phyloP scores from a whole-genome alignment of 495 filamentous ascomycete genomes.

The Trichoderma erinaceum region DNA sequence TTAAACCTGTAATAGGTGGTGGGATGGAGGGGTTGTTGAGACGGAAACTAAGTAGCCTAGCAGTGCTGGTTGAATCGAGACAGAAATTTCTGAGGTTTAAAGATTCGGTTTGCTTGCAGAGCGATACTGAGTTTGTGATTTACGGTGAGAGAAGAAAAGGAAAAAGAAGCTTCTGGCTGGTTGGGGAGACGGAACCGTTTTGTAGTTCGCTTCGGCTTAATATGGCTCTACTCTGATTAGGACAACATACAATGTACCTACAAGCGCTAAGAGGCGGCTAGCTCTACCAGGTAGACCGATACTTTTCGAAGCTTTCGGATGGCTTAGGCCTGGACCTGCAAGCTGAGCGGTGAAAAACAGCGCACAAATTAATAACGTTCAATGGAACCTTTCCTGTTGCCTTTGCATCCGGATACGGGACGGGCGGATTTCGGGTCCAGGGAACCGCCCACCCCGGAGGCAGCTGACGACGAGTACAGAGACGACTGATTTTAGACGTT shows the following conservation, averaged over 20 bases:
- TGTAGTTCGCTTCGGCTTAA: neutral
- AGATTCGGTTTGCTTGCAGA: neutral
- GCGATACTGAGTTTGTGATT: neutral
- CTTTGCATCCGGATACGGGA: neutral
- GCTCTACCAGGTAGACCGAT: neutral
- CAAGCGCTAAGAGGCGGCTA: neutral
- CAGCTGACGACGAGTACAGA: neutral
- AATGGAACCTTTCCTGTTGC: neutral
- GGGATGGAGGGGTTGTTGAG: neutral
- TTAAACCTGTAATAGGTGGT: slow-evolving; percentile 16
- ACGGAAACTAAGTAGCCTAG: neutral
- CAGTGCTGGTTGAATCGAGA: neutral
- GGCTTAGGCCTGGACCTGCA: neutral
- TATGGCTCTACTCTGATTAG: slow-evolving; percentile 5
- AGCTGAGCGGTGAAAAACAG: slow-evolving; percentile 6
- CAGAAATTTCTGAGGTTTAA: neutral
- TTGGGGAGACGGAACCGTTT: neutral
- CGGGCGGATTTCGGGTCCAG: neutral
- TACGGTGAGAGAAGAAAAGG: neutral
- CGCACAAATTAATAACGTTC: neutral
- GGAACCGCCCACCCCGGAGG: neutral
- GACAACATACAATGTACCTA: neutral
- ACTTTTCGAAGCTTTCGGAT: neutral
- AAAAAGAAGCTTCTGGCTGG: neutral
- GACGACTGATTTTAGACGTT: neutral